Percentiles rank a stretch among this genome's conserved stretches.
Conservation (phyloP, 1,139 yeast genomes). For the Nadsonia starkeyi-henricii region DNA sequence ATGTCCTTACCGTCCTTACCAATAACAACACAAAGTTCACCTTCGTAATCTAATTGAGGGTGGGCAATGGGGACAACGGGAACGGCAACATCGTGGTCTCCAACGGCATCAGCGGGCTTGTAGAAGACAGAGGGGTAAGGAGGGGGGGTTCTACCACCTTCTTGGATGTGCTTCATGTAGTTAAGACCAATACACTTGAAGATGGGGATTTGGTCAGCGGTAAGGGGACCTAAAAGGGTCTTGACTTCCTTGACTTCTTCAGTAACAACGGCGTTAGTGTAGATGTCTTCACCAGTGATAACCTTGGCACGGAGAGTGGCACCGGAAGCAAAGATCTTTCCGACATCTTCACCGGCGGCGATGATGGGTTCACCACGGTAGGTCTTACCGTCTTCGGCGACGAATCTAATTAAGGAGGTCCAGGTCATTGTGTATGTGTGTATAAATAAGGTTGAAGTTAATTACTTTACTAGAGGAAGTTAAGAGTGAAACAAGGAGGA, state of each 20-base stretch:
- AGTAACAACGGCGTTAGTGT: conserved; percentile 13
- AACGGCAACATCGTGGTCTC: conserved; percentile 29
- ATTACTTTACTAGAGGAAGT: background rate
- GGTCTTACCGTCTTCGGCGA: conserved; percentile 26
- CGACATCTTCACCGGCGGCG: conserved; percentile 14
- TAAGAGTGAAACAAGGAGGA: background rate
- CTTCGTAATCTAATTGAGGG: conserved; percentile 36
- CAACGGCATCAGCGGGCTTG: conserved; percentile 31
- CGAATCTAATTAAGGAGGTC: conserved; percentile 26
- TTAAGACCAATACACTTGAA: conserved; percentile 21
- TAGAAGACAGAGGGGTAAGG: conserved; percentile 35
- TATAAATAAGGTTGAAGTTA: background rate
- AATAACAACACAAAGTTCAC: conserved; percentile 39
- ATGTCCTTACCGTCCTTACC: conserved; percentile 37
- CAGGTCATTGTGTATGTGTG: conserved; percentile 5
- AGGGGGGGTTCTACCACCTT: conserved; percentile 23
- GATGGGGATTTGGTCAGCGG: conserved; percentile 9
- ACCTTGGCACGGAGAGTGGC: conserved; percentile 23
- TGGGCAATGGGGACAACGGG: conserved; percentile 34
- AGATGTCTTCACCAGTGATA: conserved; percentile 16
- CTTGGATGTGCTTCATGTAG: conserved; percentile 21
- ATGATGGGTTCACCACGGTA: conserved; percentile 35
- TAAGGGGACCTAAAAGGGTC: conserved; percentile 8
- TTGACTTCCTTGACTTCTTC: conserved; percentile 5
- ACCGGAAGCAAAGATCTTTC: conserved; percentile 18